phyloP scores from a whole-genome alignment of 257 asterid species.

The Solanum microdontum region DNA sequence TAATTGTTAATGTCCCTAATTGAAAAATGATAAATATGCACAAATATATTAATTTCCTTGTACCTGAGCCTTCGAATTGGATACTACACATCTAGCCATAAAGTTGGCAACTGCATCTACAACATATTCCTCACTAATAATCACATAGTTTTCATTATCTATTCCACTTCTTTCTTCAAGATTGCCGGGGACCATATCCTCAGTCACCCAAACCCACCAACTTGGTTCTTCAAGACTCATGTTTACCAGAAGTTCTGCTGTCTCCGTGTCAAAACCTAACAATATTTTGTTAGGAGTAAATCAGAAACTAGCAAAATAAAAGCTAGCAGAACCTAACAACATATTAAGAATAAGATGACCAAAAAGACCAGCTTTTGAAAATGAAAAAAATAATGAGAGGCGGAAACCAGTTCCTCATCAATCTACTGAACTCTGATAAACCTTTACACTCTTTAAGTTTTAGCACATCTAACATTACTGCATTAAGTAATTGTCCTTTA shows the following conservation, averaged over 20 bases:
- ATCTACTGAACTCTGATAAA: background rate
- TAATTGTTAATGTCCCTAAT: background rate
- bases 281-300: background rate
- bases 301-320: background rate
- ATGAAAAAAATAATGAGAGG: background rate
- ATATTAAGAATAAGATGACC: background rate
- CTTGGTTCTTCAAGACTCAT: slow-evolving; percentile 69
- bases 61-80: slow-evolving; percentile 70
- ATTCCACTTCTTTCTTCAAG: slow-evolving; percentile 66
- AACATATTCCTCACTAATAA: slow-evolving; percentile 69
- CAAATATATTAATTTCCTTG: background rate
- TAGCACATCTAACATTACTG: background rate
- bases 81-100: slow-evolving; percentile 76
- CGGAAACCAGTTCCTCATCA: background rate
- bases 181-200: slow-evolving; percentile 41
- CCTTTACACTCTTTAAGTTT: background rate
- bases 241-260: slow-evolving; percentile 50
- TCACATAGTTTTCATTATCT: slow-evolving; percentile 63
- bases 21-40: background rate
- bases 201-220: slow-evolving; percentile 96
- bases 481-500: background rate
- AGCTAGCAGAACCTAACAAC: background rate
- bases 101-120: slow-evolving; percentile 89
- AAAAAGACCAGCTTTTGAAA: background rate
- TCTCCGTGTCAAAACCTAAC: slow-evolving; percentile 46